Conservation (phyloP, 1,284 basidiomycete species). For the Moesziomyces sp. region DNA sequence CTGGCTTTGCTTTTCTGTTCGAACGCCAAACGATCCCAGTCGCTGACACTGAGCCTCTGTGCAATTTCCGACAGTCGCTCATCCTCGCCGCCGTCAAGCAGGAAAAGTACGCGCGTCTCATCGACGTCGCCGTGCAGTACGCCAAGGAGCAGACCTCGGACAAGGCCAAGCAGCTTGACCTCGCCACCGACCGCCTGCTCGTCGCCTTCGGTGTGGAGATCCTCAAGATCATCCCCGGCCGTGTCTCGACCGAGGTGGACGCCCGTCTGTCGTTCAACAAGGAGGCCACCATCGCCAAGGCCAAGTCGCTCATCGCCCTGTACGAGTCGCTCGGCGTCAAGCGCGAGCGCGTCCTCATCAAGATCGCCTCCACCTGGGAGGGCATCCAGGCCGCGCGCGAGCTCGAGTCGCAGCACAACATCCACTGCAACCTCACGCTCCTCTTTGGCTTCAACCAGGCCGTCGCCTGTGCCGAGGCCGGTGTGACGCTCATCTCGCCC, state of each 20-base stretch:
- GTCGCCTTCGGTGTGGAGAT: constrained; percentile 98
- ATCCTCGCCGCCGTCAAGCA: constrained; percentile 94
- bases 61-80: constrained; percentile 63
- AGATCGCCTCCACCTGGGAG: constrained; percentile 99
- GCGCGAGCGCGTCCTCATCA: constrained; percentile 92
- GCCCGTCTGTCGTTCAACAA: constrained; percentile 96
- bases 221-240: constrained; percentile 92
- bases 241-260: constrained; percentile 99
- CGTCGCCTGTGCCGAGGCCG: constrained; percentile 97
- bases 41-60: no score
- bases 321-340: constrained; percentile 90
- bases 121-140: constrained; percentile 83
- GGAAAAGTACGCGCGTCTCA: constrained; percentile 82
- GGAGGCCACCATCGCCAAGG: constrained; percentile 86
- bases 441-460: constrained; percentile 98
- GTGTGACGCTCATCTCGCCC: constrained; percentile 97
- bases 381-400: constrained; percentile 98
- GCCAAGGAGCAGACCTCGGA: constrained; percentile 78
- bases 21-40: no score
- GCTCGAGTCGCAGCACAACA: constrained; percentile 85
- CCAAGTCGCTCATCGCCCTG: constrained; percentile 85
- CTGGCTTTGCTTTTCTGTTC: not conserved
- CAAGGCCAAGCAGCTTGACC: constrained; percentile 69
- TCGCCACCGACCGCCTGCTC: constrained; percentile 88
- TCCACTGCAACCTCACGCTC: constrained; percentile 98